Percentiles rank a stretch among this genome's conserved stretches.
Conservation (phyloP, 129 eudicot species). For the Saussurea involucrata region DNA sequence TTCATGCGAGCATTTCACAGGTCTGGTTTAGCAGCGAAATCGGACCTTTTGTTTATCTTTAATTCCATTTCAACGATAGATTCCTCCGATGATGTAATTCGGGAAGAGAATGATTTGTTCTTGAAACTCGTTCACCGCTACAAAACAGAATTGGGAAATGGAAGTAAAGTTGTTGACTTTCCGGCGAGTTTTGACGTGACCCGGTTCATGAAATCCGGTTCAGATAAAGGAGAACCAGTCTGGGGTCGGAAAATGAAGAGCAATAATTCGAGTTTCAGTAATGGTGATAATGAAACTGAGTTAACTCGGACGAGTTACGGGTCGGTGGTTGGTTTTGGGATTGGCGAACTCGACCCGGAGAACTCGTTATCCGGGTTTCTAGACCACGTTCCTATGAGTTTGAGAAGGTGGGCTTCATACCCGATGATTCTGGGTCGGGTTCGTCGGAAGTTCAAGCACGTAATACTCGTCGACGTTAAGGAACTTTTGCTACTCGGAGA, state of each 20-base stretch:
- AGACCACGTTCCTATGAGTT: conserved; percentile 55
- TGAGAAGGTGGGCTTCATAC: conserved; percentile 85
- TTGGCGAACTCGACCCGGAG: conserved; percentile 85
- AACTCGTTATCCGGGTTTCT: conserved; percentile 70
- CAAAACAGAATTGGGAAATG: conserved; percentile 14
- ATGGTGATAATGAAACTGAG: conserved; percentile 27
- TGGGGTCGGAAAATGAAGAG: conserved; percentile 56
- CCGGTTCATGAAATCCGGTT: conserved; percentile 44
- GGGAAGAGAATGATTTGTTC: conserved; percentile 54
- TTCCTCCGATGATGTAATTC: conserved; percentile 26
- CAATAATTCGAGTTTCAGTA: conserved; percentile 32
- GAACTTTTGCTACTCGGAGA: conserved; percentile 64
- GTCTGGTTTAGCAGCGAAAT: conserved; percentile 45
- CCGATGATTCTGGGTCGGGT: conserved; percentile 85
- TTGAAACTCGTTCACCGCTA: conserved; percentile 34
- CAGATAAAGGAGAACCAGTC: conserved; percentile 54
- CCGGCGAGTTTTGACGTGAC: conserved; percentile 45
- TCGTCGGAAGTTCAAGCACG: conserved; percentile 54
- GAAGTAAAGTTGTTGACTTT: conserved; percentile 1
- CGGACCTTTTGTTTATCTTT: conserved; percentile 65
- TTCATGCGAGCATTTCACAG: conserved; percentile 52
- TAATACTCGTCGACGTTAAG: conserved; percentile 56
- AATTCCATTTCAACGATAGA: conserved; percentile 27
- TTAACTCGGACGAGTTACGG: conserved; percentile 69
- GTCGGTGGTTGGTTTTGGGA: conserved; percentile 75